phyloP scores from a whole-genome alignment of 352 stramenopile genomes.

The Phytophthora pluvialis region DNA sequence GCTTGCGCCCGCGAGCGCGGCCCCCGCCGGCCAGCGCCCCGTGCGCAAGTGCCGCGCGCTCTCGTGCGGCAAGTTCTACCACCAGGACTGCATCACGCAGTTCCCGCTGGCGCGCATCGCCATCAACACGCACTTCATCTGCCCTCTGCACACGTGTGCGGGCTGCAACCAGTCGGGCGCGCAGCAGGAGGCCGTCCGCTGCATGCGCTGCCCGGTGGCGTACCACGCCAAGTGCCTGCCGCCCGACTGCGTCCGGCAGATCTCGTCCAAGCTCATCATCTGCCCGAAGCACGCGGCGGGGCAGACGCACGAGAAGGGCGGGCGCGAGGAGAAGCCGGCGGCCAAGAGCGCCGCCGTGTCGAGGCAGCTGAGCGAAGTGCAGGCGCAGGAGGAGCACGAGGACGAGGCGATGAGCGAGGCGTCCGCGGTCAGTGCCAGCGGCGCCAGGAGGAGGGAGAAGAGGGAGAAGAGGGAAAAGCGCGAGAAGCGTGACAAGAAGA shows the following conservation, averaged over 20 bases:
- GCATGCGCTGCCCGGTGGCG: constrained; percentile 77
- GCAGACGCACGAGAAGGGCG: constrained; percentile 29
- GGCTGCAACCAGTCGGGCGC: constrained; percentile 77
- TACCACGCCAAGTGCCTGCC: constrained; percentile 85
- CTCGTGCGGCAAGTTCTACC: constrained; percentile 88
- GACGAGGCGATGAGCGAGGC: constrained; percentile 47
- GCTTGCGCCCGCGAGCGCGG: no score
- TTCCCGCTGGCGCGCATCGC: constrained; percentile 76
- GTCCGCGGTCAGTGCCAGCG: constrained; percentile 40
- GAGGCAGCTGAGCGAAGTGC: constrained; percentile 17
- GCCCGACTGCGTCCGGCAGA: constrained; percentile 48
- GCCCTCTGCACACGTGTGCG: constrained; percentile 82
- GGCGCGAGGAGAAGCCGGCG: constrained; percentile 6
- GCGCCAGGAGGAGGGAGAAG: constrained; percentile 57
- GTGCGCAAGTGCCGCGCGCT: constrained; percentile 83
- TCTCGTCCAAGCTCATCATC: constrained; percentile 78
- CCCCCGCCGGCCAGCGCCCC: constrained; percentile 10
- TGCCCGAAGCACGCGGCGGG: constrained; percentile 51
- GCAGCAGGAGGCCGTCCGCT: constrained; percentile 83
- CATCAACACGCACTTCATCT: constrained; percentile 87
- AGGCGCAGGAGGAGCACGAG: constrained; percentile 35
- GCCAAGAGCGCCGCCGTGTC: not conserved
- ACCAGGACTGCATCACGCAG: constrained; percentile 81
- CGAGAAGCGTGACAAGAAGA: constrained; percentile 64
- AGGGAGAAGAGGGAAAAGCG: constrained; percentile 63